These are phyloP conservation scores for Diaporthe sp. DNA, from an alignment of 2,329 filamentous ascomycete species.

Conservation along the genomic window DNA sequence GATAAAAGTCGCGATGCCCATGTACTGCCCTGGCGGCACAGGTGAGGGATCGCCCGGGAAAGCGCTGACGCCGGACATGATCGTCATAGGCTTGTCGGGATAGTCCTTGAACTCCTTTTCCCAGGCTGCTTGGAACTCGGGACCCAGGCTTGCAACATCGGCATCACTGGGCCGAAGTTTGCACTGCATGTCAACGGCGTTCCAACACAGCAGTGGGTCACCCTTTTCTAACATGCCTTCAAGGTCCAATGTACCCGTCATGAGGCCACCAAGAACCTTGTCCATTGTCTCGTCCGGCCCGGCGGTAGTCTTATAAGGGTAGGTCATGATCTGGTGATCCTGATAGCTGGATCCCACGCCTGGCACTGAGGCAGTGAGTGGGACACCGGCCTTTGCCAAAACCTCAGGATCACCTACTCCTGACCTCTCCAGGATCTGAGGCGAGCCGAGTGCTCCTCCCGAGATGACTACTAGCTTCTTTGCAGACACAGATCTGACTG, in stretches of 20 bases:
- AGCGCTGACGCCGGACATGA: slow-evolving; percentile 54
- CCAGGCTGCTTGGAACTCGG: slow-evolving; percentile 43
- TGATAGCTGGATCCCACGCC: slow-evolving; percentile 42
- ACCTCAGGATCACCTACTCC: slow-evolving; percentile 58
- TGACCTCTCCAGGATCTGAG: slow-evolving; percentile 63
- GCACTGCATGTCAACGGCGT: slow-evolving; percentile 29
- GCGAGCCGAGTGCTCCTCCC: slow-evolving; percentile 58
- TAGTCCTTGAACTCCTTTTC: slow-evolving; percentile 41
- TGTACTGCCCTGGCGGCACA: slow-evolving; percentile 60
- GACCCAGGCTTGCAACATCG: slow-evolving; percentile 42
- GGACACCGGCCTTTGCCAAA: slow-evolving; percentile 41
- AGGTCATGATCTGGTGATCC: slow-evolving; percentile 33
- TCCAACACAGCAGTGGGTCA: slow-evolving; percentile 39
- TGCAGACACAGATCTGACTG: slow-evolving; percentile 54
- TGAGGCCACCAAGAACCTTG: slow-evolving; percentile 47
- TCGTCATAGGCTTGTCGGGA: slow-evolving; percentile 58
- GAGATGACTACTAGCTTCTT: slow-evolving; percentile 60
- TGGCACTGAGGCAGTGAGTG: slow-evolving; percentile 41
- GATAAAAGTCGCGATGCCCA: slow-evolving; percentile 65
- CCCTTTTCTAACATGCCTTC: slow-evolving; percentile 42
- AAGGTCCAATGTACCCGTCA: slow-evolving; percentile 44
- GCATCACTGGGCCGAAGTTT: slow-evolving; percentile 38
- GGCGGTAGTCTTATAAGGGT: slow-evolving; percentile 19
- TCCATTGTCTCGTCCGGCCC: slow-evolving; percentile 34
- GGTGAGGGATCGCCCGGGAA: slow-evolving; percentile 57